These are phyloP conservation scores for Neospora caninum DNA, from an alignment of 169 alveolate species.

Conservation along the genomic window DNA sequence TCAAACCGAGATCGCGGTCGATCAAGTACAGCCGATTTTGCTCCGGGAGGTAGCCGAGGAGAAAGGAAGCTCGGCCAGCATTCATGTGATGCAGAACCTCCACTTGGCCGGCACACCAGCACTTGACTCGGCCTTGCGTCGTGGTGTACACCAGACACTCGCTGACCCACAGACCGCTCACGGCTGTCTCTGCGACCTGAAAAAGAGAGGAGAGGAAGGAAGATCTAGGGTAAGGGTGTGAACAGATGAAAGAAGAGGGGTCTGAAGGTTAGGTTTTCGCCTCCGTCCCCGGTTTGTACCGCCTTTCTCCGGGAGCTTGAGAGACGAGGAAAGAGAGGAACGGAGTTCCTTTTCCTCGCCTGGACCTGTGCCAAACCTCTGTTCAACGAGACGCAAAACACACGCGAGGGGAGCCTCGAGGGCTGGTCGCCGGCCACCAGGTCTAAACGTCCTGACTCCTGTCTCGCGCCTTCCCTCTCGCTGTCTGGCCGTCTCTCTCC, in stretches of 20 bases:
- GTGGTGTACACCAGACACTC: slow-evolving; percentile 41
- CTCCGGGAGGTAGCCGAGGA: slow-evolving; percentile 44
- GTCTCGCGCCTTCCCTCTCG: background rate
- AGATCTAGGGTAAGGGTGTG: too few species aligned
- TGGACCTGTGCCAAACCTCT: too few species aligned
- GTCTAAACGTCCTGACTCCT: background rate
- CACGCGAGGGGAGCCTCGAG: too few species aligned
- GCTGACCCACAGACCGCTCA: slow-evolving; percentile 29
- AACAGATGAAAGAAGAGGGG: too few species aligned
- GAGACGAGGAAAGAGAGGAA: too few species aligned
- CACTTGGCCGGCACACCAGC: slow-evolving; percentile 35
- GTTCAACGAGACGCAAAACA: too few species aligned
- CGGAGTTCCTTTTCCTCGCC: too few species aligned
- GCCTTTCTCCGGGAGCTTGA: too few species aligned
- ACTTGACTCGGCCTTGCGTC: slow-evolving; percentile 16
- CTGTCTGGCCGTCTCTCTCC: background rate
- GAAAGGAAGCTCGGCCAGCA: background rate
- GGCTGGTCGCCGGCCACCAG: too few species aligned
- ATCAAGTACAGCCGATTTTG: slow-evolving; percentile 23
- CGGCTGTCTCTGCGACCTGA: slow-evolving; percentile 9
- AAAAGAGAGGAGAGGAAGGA: too few species aligned
- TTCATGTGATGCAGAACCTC: background rate
- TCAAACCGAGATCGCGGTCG: slow-evolving; percentile 31
- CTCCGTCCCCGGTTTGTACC: too few species aligned
- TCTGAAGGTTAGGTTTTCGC: too few species aligned